These are phyloP conservation scores for Nymphaea thermarum DNA, from an alignment of 164 flowering plant genomes.

Conservation along the genomic window DNA sequence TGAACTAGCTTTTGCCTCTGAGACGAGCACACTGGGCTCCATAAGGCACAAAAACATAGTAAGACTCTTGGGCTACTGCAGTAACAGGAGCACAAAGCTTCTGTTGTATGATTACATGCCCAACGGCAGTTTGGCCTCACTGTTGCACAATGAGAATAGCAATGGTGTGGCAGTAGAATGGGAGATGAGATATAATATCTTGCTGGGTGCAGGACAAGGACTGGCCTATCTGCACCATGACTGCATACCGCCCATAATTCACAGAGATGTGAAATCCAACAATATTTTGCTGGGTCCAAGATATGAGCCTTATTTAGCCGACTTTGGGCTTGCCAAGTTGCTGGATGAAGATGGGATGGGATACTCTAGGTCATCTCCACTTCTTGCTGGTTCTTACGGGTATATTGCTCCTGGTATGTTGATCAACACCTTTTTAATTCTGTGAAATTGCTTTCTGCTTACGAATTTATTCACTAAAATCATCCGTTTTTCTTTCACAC, in stretches of 20 bases:
- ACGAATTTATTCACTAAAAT: too few species aligned
- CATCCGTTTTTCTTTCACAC: too few species aligned
- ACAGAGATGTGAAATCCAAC: conserved; percentile 95
- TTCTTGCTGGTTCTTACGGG: conserved; percentile 87
- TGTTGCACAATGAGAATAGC: conserved; percentile 31
- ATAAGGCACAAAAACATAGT: conserved; percentile 85
- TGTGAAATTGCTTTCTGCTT: too few species aligned
- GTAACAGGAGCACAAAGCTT: conserved; percentile 49
- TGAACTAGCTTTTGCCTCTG: conserved; percentile 68
- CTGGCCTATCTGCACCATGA: conserved; percentile 94
- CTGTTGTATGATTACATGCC: conserved; percentile 81
- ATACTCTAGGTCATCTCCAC: conserved; percentile 26
- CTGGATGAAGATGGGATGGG: conserved; percentile 23
- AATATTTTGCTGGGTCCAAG: conserved; percentile 62
- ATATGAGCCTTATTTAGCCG: conserved; percentile 71
- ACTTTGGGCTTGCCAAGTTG: conserved; percentile 76
- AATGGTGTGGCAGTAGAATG: conserved; percentile 68
- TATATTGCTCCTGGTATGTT: conserved; percentile 95
- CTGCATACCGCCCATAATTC: conserved; percentile 83
- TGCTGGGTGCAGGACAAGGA: conserved; percentile 78
- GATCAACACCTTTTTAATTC: not conserved
- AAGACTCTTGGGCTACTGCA: conserved; percentile 71
- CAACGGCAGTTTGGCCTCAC: conserved; percentile 78
- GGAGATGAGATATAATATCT: conserved; percentile 64
- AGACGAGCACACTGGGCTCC: conserved; percentile 69